Evolutionary conservation across 345 rosid species (phyloP), one percentile per base, ranked within the genome.

Genomic region (Angophora floribunda): DNA sequence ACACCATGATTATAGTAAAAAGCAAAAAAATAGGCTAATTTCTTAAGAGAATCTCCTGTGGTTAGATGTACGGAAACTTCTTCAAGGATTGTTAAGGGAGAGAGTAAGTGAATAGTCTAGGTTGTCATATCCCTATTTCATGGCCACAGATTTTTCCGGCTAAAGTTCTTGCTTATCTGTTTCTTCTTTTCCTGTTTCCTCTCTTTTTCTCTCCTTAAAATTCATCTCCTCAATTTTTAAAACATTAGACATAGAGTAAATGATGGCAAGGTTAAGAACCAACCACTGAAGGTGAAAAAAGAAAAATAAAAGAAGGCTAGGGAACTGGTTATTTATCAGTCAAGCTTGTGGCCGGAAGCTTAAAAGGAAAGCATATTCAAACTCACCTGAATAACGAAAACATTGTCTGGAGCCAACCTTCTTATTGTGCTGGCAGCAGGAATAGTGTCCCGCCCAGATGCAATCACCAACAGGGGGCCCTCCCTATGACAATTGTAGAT

Each of bases 401-500:
- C 98, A 88, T 92, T 91, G 47, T 95, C 96, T 45, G 90, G 93
- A 89, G 99, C 98, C 87, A 95, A 92, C 91, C 92, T 93, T 91
- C 94, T 98, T 89, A 98, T 94, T 88, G 97, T 94, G 94, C 96
- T 97, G 61, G 97, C 94, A 87, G 94, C 92, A 30, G 95, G 89
- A 75, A 96, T 90, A 78, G 98, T 98, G 90, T 97, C 98, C 90
- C 94, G 89, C 86, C 99, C 99, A 87, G 97, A 98, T 87, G 99
- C 99, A 89, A 98, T 93, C 87, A 98, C 96, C 96, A 98, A 91
- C 86, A 97, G 86, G 49, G 98, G 99, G 49, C 98, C 99, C 87
- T 93, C 93, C 94, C 99, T 95, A 87, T 53, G 28, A 88, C 80
- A 86, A 87, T 30, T 36, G 86, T n/a, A 52, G 80, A 17, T 36